These are phyloP conservation scores for Iris pallida DNA, from an alignment of 116 monocot genomes.

Conservation along the genomic window DNA sequence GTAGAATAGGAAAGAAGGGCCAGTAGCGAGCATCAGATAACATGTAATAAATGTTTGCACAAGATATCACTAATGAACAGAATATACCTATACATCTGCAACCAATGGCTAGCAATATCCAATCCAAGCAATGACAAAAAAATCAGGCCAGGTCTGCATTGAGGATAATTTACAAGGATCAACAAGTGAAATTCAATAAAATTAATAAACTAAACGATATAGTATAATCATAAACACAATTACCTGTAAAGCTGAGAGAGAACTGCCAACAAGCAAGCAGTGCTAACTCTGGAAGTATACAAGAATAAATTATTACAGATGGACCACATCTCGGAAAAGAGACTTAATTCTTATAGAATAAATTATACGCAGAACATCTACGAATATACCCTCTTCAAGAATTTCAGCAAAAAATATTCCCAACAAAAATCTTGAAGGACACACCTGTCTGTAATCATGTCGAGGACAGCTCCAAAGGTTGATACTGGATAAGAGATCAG, in stretches of 20 bases:
- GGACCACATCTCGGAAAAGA: neutral
- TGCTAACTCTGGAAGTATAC: slow-evolving; percentile 62
- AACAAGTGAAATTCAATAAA: neutral
- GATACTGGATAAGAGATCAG: slow-evolving; percentile 39
- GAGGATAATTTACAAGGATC: slow-evolving; percentile 1
- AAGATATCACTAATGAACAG: neutral
- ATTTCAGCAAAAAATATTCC: neutral
- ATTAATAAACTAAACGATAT: neutral
- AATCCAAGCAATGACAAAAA: slow-evolving; percentile 69
- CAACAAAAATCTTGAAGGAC: slow-evolving; percentile 1
- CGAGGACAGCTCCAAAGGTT: slow-evolving; percentile 86
- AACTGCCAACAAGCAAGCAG: slow-evolving; percentile 68
- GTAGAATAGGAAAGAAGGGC: neutral
- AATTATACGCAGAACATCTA: slow-evolving; percentile 1
- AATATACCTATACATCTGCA: slow-evolving; percentile 86
- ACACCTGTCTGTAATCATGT: slow-evolving; percentile 83
- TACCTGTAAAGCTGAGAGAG: slow-evolving; percentile 81
- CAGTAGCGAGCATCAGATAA: neutral
- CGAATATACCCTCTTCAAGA: neutral
- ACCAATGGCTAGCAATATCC: slow-evolving; percentile 88
- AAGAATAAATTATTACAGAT: slow-evolving; percentile 17
- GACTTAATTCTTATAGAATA: neutral
- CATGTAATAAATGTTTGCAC: neutral
- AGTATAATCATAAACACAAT: neutral
- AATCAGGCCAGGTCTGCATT: slow-evolving; percentile 63